Evolutionary conservation across 2,329 filamentous ascomycete species (phyloP), one percentile per base, ranked within the genome.

Genomic region (Triangularia setosa): DNA sequence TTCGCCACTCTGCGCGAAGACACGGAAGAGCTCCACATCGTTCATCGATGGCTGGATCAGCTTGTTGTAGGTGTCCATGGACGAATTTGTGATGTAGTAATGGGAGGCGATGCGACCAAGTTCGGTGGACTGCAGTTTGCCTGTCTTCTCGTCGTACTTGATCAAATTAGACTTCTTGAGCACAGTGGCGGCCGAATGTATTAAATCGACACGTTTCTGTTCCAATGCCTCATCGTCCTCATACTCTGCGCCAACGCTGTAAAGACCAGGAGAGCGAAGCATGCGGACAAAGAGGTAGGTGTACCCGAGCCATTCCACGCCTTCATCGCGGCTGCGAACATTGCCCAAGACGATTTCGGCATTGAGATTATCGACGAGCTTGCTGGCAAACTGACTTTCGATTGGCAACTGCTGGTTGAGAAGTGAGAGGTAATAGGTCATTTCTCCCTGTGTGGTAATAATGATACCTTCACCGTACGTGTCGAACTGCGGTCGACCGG

Each of bases 391-490:
- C 75, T 99, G 96, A 80, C 92, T 96, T 77, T 99, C 95, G 65
- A 99, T 99, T 0, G 95, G 96, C 48, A 99, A 80, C 77, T 99
- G 96, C 78, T 98, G 94, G 73, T 99, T 99, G 73, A 99, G 85
- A 35, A 99, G 83, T 0, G 94, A 98, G 21, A 99, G 86, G 73
- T 99, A 99, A 78, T 99, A 99, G 72, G 97, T 93, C 74, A 99
- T 92, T 79, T 99, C 96, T 58, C 84, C 85, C 74, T 98, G 94
- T 0, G 93, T 95, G 0, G 95, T 99, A 72, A 99, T 97, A 75
- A 99, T 98, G 73, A 99, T 98, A 75, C 95, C 95, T 77, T 99
- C 95, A 74, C 95, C 95, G 73, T 96, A 99, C 0, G 93, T 97
- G 75, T 99, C 95, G 74, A 92, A 99, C 73, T 99, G 96, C 27